A percentile compares a stretch with the other conserved stretches of the same genome.
These are phyloP conservation scores for Candida orba DNA, from an alignment of 805 yeast genomes.

Conservation along the genomic window DNA sequence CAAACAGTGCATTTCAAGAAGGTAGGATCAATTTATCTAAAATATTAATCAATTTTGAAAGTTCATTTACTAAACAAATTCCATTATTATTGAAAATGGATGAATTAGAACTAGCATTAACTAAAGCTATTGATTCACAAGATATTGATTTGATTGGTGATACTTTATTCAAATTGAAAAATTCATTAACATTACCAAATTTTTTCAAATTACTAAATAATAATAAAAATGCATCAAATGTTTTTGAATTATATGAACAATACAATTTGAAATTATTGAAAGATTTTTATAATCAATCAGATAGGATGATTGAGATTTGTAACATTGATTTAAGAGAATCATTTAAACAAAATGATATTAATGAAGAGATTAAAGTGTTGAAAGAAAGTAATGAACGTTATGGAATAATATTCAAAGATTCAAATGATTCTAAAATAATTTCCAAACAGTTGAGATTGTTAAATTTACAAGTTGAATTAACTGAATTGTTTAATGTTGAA, in stretches of 20 bases:
- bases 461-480: slow-evolving; percentile 38
- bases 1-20: slow-evolving; percentile 66
- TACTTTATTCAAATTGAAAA: slow-evolving; percentile 45
- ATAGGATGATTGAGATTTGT: slow-evolving; percentile 42
- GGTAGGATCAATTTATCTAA: slow-evolving; percentile 70
- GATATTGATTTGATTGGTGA: slow-evolving; percentile 46
- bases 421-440: slow-evolving; percentile 33
- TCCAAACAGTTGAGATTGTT: slow-evolving; percentile 39
- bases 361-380: slow-evolving; percentile 21
- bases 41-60: slow-evolving; percentile 61
- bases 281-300: slow-evolving; percentile 61
- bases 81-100: slow-evolving; percentile 63
- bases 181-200: slow-evolving; percentile 53
- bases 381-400: slow-evolving; percentile 24
- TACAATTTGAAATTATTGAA: slow-evolving; percentile 33
- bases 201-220: slow-evolving; percentile 60
- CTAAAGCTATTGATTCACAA: slow-evolving; percentile 44
- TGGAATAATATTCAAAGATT: slow-evolving; percentile 26
- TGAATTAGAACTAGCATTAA: slow-evolving; percentile 60
- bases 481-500: slow-evolving; percentile 17
- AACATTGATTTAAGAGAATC: slow-evolving; percentile 28
- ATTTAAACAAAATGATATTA: neutral
- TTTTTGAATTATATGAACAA: slow-evolving; percentile 27
- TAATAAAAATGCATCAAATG: slow-evolving; percentile 31
- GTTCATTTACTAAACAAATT: slow-evolving; percentile 47